Conservation (phyloP, 208 protist species). For the Jaenimonas drosophilae region DNA sequence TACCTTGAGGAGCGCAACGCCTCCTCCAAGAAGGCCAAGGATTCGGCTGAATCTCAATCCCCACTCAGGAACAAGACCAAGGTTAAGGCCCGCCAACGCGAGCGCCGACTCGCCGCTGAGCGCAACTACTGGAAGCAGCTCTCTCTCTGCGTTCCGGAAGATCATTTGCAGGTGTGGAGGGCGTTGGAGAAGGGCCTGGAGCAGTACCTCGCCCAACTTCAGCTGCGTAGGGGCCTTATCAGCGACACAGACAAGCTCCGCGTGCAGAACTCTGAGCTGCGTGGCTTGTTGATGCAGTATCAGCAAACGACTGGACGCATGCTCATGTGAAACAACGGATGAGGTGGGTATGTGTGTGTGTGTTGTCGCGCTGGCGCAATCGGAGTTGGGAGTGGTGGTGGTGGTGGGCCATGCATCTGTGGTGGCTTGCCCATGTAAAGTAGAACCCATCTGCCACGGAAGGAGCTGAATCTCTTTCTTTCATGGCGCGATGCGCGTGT, state of each 20-base stretch:
- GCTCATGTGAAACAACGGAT: too few relatives aligned
- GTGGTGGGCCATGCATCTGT: too few relatives aligned
- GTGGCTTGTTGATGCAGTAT: slow-evolving; percentile 87
- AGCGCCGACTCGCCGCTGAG: slow-evolving; percentile 38
- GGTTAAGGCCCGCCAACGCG: slow-evolving; percentile 23
- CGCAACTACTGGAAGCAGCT: slow-evolving; percentile 83
- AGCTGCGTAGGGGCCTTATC: slow-evolving; percentile 82
- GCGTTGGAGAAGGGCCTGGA: slow-evolving; percentile 83
- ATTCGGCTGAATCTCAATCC: slow-evolving; percentile 4
- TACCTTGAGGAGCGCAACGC: slow-evolving; percentile 65
- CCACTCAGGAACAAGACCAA: slow-evolving; percentile 13
- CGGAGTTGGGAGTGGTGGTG: too few relatives aligned
- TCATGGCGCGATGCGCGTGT: too few relatives aligned
- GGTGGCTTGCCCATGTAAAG: too few relatives aligned
- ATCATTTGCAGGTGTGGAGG: slow-evolving; percentile 79
- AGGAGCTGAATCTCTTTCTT: too few relatives aligned
- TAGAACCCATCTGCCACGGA: too few relatives aligned
- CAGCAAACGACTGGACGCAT: too few relatives aligned
- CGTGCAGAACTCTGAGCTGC: slow-evolving; percentile 90
- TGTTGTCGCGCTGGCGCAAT: too few relatives aligned
- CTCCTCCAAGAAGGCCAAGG: slow-evolving; percentile 2
- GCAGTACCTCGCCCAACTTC: slow-evolving; percentile 85
- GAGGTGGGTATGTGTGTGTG: too few relatives aligned
- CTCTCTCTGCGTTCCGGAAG: slow-evolving; percentile 57
- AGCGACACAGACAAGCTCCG: slow-evolving; percentile 78